Evolutionary conservation across 169 alveolate genomes (phyloP).

Genomic region (Cryptosporidium parvum): DNA sequence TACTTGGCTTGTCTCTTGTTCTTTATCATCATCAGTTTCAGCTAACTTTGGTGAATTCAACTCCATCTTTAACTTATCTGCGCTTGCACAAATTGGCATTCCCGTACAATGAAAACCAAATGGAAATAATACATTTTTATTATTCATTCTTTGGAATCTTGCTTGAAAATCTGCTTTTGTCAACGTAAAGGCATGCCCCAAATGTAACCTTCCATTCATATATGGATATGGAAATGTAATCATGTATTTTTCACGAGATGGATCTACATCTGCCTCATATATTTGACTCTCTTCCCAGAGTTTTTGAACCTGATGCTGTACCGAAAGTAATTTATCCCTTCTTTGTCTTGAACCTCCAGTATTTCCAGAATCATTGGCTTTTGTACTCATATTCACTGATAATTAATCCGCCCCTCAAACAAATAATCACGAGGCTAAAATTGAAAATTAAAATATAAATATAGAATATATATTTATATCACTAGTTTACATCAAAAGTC

Average conservation of each 20-base stretch:
- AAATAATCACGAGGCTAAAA: not conserved
- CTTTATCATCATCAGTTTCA: conserved; percentile 43
- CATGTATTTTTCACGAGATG: conserved; percentile 90
- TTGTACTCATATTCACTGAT: conserved; percentile 26
- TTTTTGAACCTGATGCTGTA: conserved; percentile 88
- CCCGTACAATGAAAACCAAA: conserved; percentile 99
- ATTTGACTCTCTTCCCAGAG: conserved; percentile 90
- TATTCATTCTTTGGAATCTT: conserved; percentile 94
- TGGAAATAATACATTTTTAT: conserved; percentile 96
- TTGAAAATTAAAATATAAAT: conserved; percentile 3
- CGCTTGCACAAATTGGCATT: conserved; percentile 98
- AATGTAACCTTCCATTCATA: conserved; percentile 98
- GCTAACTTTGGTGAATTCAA: conserved; percentile 54
- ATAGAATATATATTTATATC: not conserved
- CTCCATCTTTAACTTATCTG: conserved; percentile 92
- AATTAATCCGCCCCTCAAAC: not conserved
- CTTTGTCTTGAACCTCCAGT: conserved; percentile 75
- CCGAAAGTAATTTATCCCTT: conserved; percentile 89
- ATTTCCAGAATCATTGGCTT: conserved; percentile 14
- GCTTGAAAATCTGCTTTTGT: conserved; percentile 97
- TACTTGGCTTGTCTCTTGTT: conserved; percentile 16
- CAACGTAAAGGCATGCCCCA: conserved; percentile 98
- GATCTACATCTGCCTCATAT: conserved; percentile 89
- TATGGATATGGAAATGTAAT: conserved; percentile 99
- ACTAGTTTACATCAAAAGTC: not conserved